Evolutionary conservation across 2,329 filamentous ascomycete genomes (phyloP).

Genomic region (Cephalotrichum gorgonifer): DNA sequence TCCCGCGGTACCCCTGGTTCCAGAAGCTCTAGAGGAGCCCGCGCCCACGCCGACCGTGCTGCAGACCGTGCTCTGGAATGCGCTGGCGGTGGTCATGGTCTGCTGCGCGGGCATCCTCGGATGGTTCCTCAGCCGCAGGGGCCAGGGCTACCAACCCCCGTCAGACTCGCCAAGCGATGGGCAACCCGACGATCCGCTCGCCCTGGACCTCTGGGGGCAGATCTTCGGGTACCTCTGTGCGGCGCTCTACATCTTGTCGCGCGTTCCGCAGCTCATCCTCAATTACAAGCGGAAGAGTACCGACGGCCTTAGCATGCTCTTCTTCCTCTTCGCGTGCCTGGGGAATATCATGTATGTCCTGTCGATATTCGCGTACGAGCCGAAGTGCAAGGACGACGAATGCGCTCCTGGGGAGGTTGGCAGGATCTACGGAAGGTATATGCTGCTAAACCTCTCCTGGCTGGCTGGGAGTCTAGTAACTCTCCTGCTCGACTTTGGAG

Average conservation of each 20-base stretch:
- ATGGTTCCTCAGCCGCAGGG: conserved; percentile 62
- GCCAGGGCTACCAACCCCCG: conserved; percentile 17
- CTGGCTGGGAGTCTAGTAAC: conserved; percentile 82
- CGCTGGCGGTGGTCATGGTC: conserved; percentile 67
- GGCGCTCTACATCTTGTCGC: conserved; percentile 75
- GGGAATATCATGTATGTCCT: conserved; percentile 91
- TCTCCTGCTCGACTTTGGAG: conserved; percentile 69
- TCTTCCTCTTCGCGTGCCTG: conserved; percentile 93
- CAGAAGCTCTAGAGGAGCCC: conserved; percentile 26
- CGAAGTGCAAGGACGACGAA: conserved; percentile 43
- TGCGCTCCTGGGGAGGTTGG: conserved; percentile 58
- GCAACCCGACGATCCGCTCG: conserved; percentile 35
- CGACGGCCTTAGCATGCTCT: conserved; percentile 85
- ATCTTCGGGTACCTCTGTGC: conserved; percentile 92
- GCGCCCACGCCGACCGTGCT: conserved; percentile 37
- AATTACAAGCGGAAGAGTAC: conserved; percentile 91
- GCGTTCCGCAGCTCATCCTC: conserved; percentile 80
- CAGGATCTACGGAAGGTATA: conserved; percentile 65
- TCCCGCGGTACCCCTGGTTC: conserved; percentile 69
- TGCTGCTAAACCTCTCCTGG: conserved; percentile 88
- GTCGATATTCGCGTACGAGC: conserved; percentile 83
- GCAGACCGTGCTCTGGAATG: conserved; percentile 62
- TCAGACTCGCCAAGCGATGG: conserved; percentile 27
- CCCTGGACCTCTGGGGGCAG: conserved; percentile 72
- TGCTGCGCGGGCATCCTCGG: conserved; percentile 73